These are phyloP conservation scores for Nannochloris sp. DNA, from an alignment of 139 green algal genomes.

Conservation along the genomic window DNA sequence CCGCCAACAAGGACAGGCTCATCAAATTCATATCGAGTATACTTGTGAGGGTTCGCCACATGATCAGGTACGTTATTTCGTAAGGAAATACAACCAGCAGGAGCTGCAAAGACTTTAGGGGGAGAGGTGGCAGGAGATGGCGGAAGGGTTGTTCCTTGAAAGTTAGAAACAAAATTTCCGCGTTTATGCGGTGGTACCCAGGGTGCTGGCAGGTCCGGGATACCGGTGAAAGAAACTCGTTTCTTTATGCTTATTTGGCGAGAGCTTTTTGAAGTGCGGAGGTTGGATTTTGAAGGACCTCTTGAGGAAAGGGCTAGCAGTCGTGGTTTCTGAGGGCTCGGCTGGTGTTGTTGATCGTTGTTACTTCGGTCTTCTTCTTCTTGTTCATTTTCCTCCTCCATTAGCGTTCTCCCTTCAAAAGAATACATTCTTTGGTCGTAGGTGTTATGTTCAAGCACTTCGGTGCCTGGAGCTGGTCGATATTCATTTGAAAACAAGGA, in stretches of 20 bases:
- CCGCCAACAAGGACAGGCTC: slow-evolving; percentile 42
- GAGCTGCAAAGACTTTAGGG: no score
- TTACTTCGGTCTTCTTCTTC: background rate
- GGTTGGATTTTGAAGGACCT: no score
- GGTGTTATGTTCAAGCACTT: slow-evolving; percentile 16
- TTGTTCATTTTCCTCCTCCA: background rate
- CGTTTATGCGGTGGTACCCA: slow-evolving; percentile 19
- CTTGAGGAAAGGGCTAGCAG: no score
- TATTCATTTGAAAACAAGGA: background rate
- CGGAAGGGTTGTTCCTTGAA: no score
- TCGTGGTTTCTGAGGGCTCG: background rate
- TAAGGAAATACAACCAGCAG: no score
- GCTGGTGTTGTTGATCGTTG: background rate
- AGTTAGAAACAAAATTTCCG: no score
- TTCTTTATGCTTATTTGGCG: slow-evolving; percentile 1
- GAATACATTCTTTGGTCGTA: slow-evolving; percentile 14
- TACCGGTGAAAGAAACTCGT: slow-evolving; percentile 3
- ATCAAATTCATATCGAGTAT: slow-evolving; percentile 36
- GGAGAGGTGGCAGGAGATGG: no score
- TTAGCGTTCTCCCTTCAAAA: background rate
- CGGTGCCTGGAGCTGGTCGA: background rate
- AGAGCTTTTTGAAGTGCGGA: no score
- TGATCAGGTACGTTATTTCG: background rate
- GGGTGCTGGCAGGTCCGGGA: slow-evolving; percentile 6
- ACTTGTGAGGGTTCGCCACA: slow-evolving; percentile 1